phyloP scores from a whole-genome alignment of 2,329 filamentous ascomycete genomes.

The Penicillium sp. region DNA sequence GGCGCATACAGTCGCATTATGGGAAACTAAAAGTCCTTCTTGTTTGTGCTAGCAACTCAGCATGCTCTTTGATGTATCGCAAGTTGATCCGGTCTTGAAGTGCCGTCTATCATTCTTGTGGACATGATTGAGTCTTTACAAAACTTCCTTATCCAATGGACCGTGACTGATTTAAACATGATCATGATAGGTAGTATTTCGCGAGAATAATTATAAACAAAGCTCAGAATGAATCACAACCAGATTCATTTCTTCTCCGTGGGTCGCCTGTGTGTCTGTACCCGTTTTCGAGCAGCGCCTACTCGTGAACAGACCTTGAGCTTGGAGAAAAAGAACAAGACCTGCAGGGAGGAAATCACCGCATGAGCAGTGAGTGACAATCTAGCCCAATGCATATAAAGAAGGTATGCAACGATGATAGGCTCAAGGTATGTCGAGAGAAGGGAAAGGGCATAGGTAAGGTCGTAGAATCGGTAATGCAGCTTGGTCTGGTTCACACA shows the following conservation, averaged over 20 bases:
- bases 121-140: too few species aligned
- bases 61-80: neutral
- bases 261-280: neutral
- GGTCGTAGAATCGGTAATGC: neutral
- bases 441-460: neutral
- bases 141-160: neutral
- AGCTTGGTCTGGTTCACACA: neutral
- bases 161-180: neutral
- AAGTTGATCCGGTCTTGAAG: too few species aligned
- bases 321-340: neutral
- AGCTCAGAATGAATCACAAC: neutral
- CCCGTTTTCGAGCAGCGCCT: neutral
- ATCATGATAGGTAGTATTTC: neutral
- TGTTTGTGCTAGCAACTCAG: neutral
- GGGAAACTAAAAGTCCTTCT: neutral
- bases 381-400: neutral
- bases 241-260: neutral
- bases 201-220: neutral
- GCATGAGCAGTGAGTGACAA: neutral
- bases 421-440: neutral
- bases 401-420: neutral
- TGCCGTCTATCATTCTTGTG: too few species aligned
- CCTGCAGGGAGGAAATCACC: neutral
- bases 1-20: constrained; percentile 9
- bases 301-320: neutral